Evolutionary conservation across 345 rosid species (phyloP).

Genomic region (Ceriops decandra): DNA sequence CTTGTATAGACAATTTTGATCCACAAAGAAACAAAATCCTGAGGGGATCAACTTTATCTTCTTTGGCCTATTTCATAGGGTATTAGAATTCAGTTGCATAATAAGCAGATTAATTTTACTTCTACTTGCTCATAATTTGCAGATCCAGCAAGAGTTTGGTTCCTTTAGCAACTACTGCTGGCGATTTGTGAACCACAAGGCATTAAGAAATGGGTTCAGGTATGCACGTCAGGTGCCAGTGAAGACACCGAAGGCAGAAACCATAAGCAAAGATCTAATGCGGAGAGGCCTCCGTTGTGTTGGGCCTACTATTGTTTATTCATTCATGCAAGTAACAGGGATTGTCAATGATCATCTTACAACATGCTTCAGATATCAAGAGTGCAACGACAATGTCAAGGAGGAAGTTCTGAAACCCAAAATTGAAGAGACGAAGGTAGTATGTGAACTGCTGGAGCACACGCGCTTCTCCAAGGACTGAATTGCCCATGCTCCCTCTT

Average conservation of each 20-base stretch:
- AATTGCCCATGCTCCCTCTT: slow-evolving; percentile 11
- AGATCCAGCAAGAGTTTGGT: slow-evolving; percentile 79
- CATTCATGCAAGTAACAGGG: slow-evolving; percentile 84
- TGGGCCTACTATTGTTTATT: slow-evolving; percentile 82
- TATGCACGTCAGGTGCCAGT: slow-evolving; percentile 77
- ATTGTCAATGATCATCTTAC: slow-evolving; percentile 76
- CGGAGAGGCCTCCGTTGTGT: slow-evolving; percentile 86
- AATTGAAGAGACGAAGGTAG: slow-evolving; percentile 22
- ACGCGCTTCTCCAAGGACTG: slow-evolving; percentile 25
- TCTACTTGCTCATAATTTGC: slow-evolving; percentile 25
- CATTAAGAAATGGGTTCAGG: slow-evolving; percentile 62
- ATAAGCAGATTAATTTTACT: not conserved
- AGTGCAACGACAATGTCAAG: slow-evolving; percentile 34
- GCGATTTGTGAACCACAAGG: slow-evolving; percentile 64
- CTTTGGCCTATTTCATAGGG: not conserved
- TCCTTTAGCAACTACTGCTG: slow-evolving; percentile 79
- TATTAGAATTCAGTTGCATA: not conserved
- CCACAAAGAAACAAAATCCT: not conserved
- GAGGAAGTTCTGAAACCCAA: slow-evolving; percentile 26
- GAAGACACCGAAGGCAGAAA: slow-evolving; percentile 84
- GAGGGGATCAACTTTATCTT: not conserved
- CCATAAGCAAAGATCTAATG: slow-evolving; percentile 87
- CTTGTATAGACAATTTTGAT: not conserved
- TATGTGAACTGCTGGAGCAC: slow-evolving; percentile 25
- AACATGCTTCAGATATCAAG: slow-evolving; percentile 68